Evolutionary conservation across 768 basidiomycete species (phyloP), one percentile per base, ranked within the genome.

Genomic region (Crassisporium funariophilum): DNA sequence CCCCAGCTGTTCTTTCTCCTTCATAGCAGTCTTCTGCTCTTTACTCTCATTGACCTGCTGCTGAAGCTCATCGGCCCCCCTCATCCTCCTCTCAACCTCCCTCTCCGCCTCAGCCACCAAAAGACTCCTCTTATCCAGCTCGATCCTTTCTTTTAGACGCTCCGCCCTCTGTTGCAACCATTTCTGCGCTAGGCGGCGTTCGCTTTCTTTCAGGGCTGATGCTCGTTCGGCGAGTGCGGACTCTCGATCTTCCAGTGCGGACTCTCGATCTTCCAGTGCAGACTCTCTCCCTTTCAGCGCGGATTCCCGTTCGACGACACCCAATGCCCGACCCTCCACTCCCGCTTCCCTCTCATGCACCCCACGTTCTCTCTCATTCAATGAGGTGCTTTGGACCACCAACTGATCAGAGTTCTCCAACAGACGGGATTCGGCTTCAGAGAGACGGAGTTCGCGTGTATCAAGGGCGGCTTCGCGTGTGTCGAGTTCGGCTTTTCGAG

Each of bases 31-130:
- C 19, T 38, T 21, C 35, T 11, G 29, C 41, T 41, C 35, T 19
- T 41, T 39, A 15, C 17, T 13, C 19, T 43, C 36, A 24, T 27
- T 46, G 35, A 49, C 41, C 17, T 46, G 47, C 19, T 36, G 24
- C 31, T 49, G 42, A 24, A 31, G 20, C 19, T 17, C 46, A 9
- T 37, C 24, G 7, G 53, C 12, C 4, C 29, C 44, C 19, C 5
- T 17, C 35, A 43, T 43, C 21, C 29, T 19, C 16, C 33, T 34
- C 13, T 42, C 31, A 4, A 57, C 42, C 4, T 35, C 19, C 24
- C 35, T 7, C 29, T 50, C 43, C 40, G 33, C 10, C 0, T 19
- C 16, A 16, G 43, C 40, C 12, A 43, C 31, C 5, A 16, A 25
- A 7, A 20, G 16, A 19, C 46, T 36, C 23, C 49, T 25, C 40